Percentiles rank a stretch among this genome's conserved stretches.
phyloP scores from a whole-genome alignment of 768 basidiomycete species.

The Tephrocybe rancida region DNA sequence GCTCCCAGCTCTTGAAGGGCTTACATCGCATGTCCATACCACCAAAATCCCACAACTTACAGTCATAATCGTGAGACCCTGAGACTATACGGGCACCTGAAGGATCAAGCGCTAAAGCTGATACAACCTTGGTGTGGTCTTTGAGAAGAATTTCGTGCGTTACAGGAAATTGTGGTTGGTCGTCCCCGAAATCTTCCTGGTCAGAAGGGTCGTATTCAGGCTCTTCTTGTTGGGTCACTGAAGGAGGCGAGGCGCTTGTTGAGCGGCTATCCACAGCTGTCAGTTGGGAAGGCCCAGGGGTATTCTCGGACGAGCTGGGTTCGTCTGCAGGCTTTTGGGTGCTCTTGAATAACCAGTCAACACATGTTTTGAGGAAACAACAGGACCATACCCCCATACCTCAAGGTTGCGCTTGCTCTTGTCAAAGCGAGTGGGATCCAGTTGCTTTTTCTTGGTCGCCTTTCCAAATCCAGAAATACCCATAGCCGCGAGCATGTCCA shows the following conservation, averaged over 20 bases:
- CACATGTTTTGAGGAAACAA: not conserved
- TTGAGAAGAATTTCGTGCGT: slow-evolving; percentile 92
- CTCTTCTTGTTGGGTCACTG: slow-evolving; percentile 33
- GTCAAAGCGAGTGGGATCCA: slow-evolving; percentile 80
- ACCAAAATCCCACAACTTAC: slow-evolving; percentile 99
- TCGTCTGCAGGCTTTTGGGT: not conserved
- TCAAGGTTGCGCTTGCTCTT: slow-evolving; percentile 68
- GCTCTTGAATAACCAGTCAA: slow-evolving; percentile 5
- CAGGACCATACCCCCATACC: slow-evolving; percentile 18
- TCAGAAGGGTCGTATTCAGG: slow-evolving; percentile 65
- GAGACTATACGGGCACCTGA: slow-evolving; percentile 91
- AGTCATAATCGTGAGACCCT: slow-evolving; percentile 97
- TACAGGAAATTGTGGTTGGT: slow-evolving; percentile 72
- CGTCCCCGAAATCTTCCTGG: slow-evolving; percentile 42
- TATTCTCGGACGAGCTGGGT: not conserved
- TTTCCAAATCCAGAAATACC: slow-evolving; percentile 87
- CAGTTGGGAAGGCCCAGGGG: slow-evolving; percentile 16
- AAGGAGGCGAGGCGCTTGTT: slow-evolving; percentile 26
- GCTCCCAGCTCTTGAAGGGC: slow-evolving; percentile 97
- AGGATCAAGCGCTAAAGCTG: slow-evolving; percentile 89
- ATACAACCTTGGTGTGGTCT: slow-evolving; percentile 95
- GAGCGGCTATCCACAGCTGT: slow-evolving; percentile 15
- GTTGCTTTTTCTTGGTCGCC: slow-evolving; percentile 59
- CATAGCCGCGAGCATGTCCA: slow-evolving; percentile 80
- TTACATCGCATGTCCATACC: slow-evolving; percentile 91